Conservation (phyloP, 2,329 filamentous ascomycete genomes). For the Mycosphaerella sp. region DNA sequence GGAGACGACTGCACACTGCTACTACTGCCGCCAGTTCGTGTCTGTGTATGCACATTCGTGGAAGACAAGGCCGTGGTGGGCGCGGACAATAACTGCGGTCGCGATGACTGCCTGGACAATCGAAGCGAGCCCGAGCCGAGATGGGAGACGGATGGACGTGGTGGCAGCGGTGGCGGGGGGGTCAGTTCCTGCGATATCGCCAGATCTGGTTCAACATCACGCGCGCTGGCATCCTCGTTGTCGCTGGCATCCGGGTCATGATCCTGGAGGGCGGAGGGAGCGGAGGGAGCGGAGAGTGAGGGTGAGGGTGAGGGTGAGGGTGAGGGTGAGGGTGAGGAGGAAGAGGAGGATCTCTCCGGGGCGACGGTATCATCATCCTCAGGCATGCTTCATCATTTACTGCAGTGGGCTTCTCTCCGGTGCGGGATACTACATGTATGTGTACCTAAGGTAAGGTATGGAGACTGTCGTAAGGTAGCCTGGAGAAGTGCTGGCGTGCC, state of each 20-base stretch:
- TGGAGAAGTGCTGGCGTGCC: not conserved
- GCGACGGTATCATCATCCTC: conserved; percentile 8
- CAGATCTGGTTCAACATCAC: not conserved
- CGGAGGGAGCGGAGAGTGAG: not conserved
- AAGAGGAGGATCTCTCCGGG: conserved; percentile 4
- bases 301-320: not conserved
- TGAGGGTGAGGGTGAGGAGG: not conserved
- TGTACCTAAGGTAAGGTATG: not conserved
- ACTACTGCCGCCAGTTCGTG: conserved; percentile 55
- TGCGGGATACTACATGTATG: not conserved
- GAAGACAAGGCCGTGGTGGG: conserved; percentile 81
- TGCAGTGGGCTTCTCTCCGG: not conserved
- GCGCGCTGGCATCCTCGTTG: not conserved
- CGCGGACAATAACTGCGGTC: conserved; percentile 49
- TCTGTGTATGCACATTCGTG: conserved; percentile 70
- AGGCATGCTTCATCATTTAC: conserved; percentile 18
- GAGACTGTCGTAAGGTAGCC: not conserved
- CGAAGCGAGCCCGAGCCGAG: conserved; percentile 28
- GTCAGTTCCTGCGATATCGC: conserved; percentile 30
- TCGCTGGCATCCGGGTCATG: not conserved
- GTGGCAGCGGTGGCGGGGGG: conserved; percentile 36
- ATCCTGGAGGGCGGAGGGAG: not conserved
- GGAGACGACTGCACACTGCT: conserved; percentile 24
- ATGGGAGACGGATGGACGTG: conserved; percentile 27
- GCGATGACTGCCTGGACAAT: conserved; percentile 31